phyloP scores from a whole-genome alignment of 2,329 filamentous ascomycete genomes.

The Diaporthe australafricana region DNA sequence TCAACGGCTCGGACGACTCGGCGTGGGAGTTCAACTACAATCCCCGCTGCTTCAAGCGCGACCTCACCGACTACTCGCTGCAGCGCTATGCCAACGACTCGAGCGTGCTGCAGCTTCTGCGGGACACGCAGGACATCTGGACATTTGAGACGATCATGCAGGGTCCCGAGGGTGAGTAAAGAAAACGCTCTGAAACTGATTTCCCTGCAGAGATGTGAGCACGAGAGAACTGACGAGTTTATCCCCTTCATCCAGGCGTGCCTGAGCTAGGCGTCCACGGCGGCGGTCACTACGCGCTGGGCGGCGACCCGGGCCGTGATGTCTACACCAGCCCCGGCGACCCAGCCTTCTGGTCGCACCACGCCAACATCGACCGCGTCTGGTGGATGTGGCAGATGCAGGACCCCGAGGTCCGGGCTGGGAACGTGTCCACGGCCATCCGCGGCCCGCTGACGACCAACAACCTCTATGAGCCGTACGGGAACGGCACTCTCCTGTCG shows the following conservation, averaged over 20 bases:
- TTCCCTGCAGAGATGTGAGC: too few species aligned
- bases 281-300: constrained; percentile 43
- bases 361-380: constrained; percentile 33
- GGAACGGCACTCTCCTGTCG: constrained; percentile 4
- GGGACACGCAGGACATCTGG: constrained; percentile 40
- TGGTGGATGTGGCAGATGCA: constrained; percentile 39
- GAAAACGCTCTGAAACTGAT: too few species aligned
- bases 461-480: constrained; percentile 11
- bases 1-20: constrained; percentile 33
- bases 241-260: not conserved
- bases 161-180: constrained; percentile 38
- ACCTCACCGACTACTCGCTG: constrained; percentile 44
- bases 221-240: constrained; percentile 33
- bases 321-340: constrained; percentile 29
- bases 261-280: constrained; percentile 43
- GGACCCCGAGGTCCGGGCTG: constrained; percentile 45
- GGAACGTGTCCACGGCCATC: constrained; percentile 24
- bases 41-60: constrained; percentile 49
- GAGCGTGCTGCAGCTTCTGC: constrained; percentile 44
- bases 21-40: constrained; percentile 45
- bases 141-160: constrained; percentile 47
- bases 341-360: constrained; percentile 34
- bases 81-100: constrained; percentile 43
- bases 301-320: constrained; percentile 42
- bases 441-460: not conserved